A percentile compares a stretch with the other conserved stretches of the same genome.
phyloP scores from a whole-genome alignment of 1,139 yeast genomes.

The Saccharomyces hybrid region DNA sequence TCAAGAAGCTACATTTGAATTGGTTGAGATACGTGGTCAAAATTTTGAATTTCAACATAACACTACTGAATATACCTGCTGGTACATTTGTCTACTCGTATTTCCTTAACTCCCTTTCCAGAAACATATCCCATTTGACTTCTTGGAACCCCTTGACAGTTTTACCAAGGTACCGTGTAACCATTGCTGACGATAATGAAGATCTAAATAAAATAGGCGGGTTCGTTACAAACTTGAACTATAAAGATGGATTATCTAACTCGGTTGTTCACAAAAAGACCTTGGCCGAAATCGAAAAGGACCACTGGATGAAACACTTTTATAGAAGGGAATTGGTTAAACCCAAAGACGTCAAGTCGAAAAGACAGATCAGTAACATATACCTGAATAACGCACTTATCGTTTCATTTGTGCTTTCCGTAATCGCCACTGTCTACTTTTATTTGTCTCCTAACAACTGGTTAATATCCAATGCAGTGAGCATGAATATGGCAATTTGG shows the following conservation, averaged over 20 bases:
- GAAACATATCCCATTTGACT: slow-evolving; percentile 10
- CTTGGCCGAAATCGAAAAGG: slow-evolving; percentile 12
- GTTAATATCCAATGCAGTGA: slow-evolving; percentile 16
- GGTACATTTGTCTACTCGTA: slow-evolving; percentile 12
- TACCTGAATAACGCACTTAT: slow-evolving; percentile 16
- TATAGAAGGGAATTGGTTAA: slow-evolving; percentile 33
- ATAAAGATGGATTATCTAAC: slow-evolving; percentile 12
- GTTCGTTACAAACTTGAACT: slow-evolving; percentile 15
- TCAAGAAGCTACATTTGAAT: slow-evolving; percentile 10
- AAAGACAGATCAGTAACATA: slow-evolving; percentile 38
- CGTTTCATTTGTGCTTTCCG: slow-evolving; percentile 9
- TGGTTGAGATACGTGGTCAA: slow-evolving; percentile 10
- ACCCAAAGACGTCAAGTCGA: slow-evolving; percentile 42
- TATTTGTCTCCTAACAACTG: slow-evolving; percentile 13
- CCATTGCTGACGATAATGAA: slow-evolving; percentile 19
- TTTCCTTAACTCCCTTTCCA: slow-evolving; percentile 9
- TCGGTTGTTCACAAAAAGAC: slow-evolving; percentile 8
- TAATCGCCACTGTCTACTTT: slow-evolving; percentile 4
- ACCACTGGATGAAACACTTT: slow-evolving; percentile 6
- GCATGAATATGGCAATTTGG: slow-evolving; percentile 20
- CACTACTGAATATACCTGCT: slow-evolving; percentile 11
- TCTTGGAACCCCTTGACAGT: slow-evolving; percentile 10
- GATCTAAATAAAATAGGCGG: slow-evolving; percentile 11
- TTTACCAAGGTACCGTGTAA: slow-evolving; percentile 18
- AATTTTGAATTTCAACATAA: slow-evolving; percentile 10